Base-by-base conservation (phyloP, 2,329 filamentous ascomycete species). In the Hirsutella rhossiliensis region DNA sequence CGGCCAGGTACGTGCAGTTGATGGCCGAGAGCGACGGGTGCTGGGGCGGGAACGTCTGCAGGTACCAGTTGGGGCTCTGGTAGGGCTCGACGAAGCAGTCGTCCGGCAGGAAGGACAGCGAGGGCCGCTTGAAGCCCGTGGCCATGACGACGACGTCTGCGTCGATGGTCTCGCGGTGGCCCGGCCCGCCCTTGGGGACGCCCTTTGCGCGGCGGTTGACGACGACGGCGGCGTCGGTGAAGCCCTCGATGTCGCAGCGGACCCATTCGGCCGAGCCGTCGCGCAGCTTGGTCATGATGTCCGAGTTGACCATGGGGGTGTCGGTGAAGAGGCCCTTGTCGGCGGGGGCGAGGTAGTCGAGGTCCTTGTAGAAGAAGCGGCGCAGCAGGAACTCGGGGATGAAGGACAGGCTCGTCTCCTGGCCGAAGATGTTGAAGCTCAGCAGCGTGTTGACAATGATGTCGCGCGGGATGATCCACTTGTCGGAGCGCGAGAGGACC, bases 401-500 rank as follows among this genome's bases (percentile, higher is more conserved):
- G 70, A 80, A 87, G 1, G 82, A 87, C 17, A 92, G 63, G 0
- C 75, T 59, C 0, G 83, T 92, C 60, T 92, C 84, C 38, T 82
- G 78, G 1, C 86, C 87, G 47, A 89, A 80, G 42, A 92, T 74
- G 60, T 94, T 94, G 54, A 87, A 65, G 3, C 84, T 76, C 1
- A 94, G 73, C 1, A 94, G 68, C 2, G 76, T 69, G 57, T 94
- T 81, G 42, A 92, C 71, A 38, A 92, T 41, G 0, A 84, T 68
- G 51, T 94, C 92, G 9, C 87, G 75, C 0, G 87, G 87, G 43
- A 90, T 89, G 49, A 92, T 86, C 86, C 85, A 90, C 60, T 90
- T 92, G 53, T 90, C 85, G 13, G 79, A 84, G 19, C 87, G 74
- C 0, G 86, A 78, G 11, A 94, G 72, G 28, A 94, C 80, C 45